Evolutionary conservation across 2,329 filamentous ascomycete species (phyloP).

Genomic region (Alternaria sp.): DNA sequence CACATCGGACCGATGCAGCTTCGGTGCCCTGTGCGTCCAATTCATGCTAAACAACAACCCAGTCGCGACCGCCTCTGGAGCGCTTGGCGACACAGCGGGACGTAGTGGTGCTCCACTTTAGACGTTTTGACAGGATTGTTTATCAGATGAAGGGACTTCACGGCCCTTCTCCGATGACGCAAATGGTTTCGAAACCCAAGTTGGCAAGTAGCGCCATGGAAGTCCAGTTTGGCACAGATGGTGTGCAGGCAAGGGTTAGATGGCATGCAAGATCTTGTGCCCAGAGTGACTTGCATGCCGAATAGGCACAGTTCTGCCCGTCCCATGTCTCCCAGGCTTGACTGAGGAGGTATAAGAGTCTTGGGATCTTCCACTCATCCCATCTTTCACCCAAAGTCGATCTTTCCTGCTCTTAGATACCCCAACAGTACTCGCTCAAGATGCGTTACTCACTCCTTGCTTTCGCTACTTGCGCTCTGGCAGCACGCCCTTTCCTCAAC

Average conservation of each 20-base stretch:
- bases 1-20: slow-evolving; percentile 15
- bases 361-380: background rate
- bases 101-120: slow-evolving; percentile 7
- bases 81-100: slow-evolving; percentile 13
- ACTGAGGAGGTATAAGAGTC: slow-evolving; percentile 9
- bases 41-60: slow-evolving; percentile 11
- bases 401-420: slow-evolving; percentile 4
- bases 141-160: slow-evolving; percentile 2
- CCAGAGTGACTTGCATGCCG: background rate
- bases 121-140: slow-evolving; percentile 3
- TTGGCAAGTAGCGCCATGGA: slow-evolving; percentile 2
- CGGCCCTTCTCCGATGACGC: slow-evolving; percentile 10
- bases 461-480: slow-evolving; percentile 36
- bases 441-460: slow-evolving; percentile 31
- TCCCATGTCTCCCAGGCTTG: background rate
- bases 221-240: slow-evolving; percentile 3
- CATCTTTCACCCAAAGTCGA: background rate
- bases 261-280: background rate
- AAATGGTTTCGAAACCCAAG: slow-evolving; percentile 9
- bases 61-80: slow-evolving; percentile 2
- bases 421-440: slow-evolving; percentile 5
- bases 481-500: slow-evolving; percentile 42
- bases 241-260: slow-evolving; percentile 4
- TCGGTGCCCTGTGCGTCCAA: slow-evolving; percentile 5
- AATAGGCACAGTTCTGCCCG: background rate